Base-by-base conservation (phyloP, 164 flowering plant genomes). In the Tinospora cordifolia region DNA sequence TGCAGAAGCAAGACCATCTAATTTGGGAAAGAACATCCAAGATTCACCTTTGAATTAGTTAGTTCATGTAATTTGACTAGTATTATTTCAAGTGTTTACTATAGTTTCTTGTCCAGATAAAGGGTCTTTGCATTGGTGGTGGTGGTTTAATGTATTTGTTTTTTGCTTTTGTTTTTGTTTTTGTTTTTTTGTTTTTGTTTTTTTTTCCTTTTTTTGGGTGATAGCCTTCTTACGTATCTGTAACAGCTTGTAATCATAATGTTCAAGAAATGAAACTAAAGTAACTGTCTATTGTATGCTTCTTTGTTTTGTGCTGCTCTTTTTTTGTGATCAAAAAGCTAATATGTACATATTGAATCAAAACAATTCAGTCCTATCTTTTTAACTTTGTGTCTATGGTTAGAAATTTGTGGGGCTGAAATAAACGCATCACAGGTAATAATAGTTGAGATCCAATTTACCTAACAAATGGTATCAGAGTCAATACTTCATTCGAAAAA, bases 21-120 rank as follows among this genome's bases (percentile, higher is more conserved):
- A 65, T 22, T 75, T 89, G 79, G 91, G 92, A 40, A 80, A 71
- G 59, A 80, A 83, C 82, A 83, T 87, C 62, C 65, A 46, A 64
- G 70, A 72, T 54, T 71, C 82, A 68, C 39, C 71, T 25, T 71
- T 72, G 21, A 76, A 79, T 12, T 41, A 71, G 59, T 15, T 14
- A 54, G n/a, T 71, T 41, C 62, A 21, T 65, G 54, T 59, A 54
- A 19, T 54, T 54, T 54, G 60, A 21, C 60, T 54, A n/a, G 60
- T n/a, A 24, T 54, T 24, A 3, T 54, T 54, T 54, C 60, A 54
- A n/a, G 60, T 54, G 25, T 54, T 54, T 9, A 54, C 24, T 54
- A 54, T 54, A 54, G n/a, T 15, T 54, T 54, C 60, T 54, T 54
- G 60, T 54, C n/a, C 60, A 54, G 21, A 54, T 0, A 19, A 54